These are phyloP conservation scores for Trypanosoma platydactyli DNA, from an alignment of 208 protist genomes.

Conservation along the genomic window DNA sequence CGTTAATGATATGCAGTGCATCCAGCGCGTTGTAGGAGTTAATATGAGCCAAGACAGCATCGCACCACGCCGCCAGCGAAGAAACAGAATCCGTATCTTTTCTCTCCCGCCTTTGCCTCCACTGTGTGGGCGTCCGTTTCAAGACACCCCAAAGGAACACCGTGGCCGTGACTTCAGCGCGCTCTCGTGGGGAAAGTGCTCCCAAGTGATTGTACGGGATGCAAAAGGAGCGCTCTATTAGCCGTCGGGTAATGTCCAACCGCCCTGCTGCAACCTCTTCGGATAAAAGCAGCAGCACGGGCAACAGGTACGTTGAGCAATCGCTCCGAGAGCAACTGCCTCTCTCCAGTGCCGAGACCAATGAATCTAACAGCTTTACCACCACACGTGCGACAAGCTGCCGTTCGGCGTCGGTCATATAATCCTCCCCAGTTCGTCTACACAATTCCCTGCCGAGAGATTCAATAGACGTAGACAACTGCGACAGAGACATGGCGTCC, in stretches of 20 bases:
- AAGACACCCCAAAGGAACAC: conserved; percentile 39
- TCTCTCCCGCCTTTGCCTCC: not conserved
- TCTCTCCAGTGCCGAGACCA: conserved; percentile 1
- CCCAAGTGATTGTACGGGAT: conserved; percentile 23
- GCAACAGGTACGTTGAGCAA: conserved; percentile 21
- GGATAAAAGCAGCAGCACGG: not conserved
- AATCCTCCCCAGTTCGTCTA: not conserved
- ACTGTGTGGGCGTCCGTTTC: conserved; percentile 6
- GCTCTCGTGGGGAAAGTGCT: conserved; percentile 36
- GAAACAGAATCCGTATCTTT: not conserved
- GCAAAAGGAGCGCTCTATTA: conserved; percentile 18
- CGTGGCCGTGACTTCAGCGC: conserved; percentile 27
- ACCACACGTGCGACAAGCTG: conserved; percentile 12
- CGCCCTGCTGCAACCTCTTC: not conserved
- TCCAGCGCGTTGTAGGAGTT: conserved; percentile 38
- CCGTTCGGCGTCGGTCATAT: conserved; percentile 11
- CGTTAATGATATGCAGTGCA: conserved; percentile 49
- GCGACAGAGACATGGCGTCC: conserved; percentile 21
- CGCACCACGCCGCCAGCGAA: conserved; percentile 14
- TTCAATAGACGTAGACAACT: conserved; percentile 39
- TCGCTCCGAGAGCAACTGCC: not conserved
- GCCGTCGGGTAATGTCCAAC: conserved; percentile 1
- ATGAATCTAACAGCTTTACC: conserved; percentile 19
- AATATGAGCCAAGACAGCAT: conserved; percentile 1
- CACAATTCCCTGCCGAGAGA: conserved; percentile 18